Base-by-base conservation (phyloP, 495 filamentous ascomycete species). In the Lineolata rhizophorae region DNA sequence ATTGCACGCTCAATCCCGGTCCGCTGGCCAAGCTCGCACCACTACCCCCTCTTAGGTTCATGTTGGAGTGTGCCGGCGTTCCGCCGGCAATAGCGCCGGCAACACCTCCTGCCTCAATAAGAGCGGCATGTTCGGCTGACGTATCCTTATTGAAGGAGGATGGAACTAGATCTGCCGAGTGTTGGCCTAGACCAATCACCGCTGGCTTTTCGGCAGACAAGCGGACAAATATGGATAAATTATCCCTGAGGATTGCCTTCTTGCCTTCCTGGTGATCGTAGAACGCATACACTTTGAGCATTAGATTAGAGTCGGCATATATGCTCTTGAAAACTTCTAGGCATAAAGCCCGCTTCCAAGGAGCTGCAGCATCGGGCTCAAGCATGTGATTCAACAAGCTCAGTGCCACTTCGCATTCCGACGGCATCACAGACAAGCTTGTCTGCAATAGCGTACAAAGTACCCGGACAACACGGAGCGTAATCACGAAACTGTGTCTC, bases 261-360 rank as follows among this genome's bases (percentile, higher is more conserved):
- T 72, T 65, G 13, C 69, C 69, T 20, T 83, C 65, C 24, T 64
- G 55, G 17, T 65, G 63, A 39, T 97, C 87, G 43, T 73, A 94
- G 20, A 75, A 53, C 4, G 70, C 59, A 42, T 81, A 95, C 4
- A 94, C 78, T 12, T 74, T 68, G 25, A 85, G 62, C 4, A 93
- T 61, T 8, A 87, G 64, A 2, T 61, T 59, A 10, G 76, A 67
- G 32, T 93, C 82, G 0, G 74, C 57, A 51, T 90, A 90, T 24
- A 95, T 62, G 15, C 72, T 76, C 19, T 77, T 66, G 40, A 91
- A 80, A 0, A 91, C 61, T 45, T 97, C 87, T 71, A 97, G 84
- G 39, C 79, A 85, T 12, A 93, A 48, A 1, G 77, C 70, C 22
- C 90, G 61, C 46, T 79, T 92, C 87, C 87, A 97, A 3, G 66